phyloP scores from a whole-genome alignment of 148 eudicot genomes.

The Polygonum aviculare region DNA sequence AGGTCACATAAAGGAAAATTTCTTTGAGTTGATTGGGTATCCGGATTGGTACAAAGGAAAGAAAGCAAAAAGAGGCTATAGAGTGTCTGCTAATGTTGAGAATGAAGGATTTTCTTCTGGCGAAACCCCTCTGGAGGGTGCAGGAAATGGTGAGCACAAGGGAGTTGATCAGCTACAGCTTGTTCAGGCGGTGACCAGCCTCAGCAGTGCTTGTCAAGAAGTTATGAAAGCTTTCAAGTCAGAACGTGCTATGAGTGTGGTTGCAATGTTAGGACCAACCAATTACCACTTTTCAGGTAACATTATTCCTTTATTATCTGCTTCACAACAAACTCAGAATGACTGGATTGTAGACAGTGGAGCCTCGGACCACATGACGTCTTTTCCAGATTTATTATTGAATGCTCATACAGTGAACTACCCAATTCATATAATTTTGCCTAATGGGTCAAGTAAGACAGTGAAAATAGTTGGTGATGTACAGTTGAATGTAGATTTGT shows the following conservation, averaged over 20 bases:
- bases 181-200: background rate
- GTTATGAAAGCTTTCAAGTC: background rate
- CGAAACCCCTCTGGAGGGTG: background rate
- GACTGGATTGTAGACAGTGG: background rate
- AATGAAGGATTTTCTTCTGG: background rate
- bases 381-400: background rate
- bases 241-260: no score
- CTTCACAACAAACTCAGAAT: background rate
- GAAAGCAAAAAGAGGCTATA: background rate
- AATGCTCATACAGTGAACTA: background rate
- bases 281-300: background rate
- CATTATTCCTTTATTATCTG: background rate
- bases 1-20: background rate
- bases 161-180: background rate
- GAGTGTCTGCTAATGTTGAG: background rate
- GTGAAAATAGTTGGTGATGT: background rate
- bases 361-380: background rate
- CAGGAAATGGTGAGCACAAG: background rate
- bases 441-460: background rate
- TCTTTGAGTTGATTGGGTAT: background rate
- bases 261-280: background rate
- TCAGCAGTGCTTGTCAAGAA: background rate
- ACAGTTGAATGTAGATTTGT: background rate
- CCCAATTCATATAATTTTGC: background rate
- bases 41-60: background rate